Base-by-base conservation (phyloP, 1,139 yeast species). In the Petasospora fabianii region DNA sequence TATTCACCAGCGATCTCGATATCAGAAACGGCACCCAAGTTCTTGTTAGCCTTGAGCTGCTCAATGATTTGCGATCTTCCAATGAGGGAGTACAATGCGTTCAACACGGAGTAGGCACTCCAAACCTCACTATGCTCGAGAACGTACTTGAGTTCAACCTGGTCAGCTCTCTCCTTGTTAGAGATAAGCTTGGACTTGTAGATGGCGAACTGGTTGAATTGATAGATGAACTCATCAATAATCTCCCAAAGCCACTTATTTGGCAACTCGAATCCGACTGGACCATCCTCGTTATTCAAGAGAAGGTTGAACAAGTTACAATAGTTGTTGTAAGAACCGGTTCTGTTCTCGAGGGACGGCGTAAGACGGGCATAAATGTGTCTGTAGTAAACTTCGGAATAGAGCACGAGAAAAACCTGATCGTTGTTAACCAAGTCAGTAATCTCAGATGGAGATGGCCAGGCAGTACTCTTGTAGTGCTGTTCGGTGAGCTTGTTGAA, bases 201-300 rank as follows among this genome's bases (percentile, higher is more conserved):
- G 38, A 64, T 55, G 39, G 71, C 61, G 46, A 68, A 70, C 47
- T 64, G 59, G 52, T 69, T 69, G 60, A 66, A 71, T 54, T 71
- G 76, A 51, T 71, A 71, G 49, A 71, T 69, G 54, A 71, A 71
- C 55, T 71, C 76, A 45, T 71, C 76, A 47, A 71, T 62, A 44
- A 71, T 68, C 41, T 71, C 75, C 75, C 75, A 71, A 24, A 68
- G 60, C 75, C 75, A 71, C 50, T 66, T 61, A 44, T 60, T 62
- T 35, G 76, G 75, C 34, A 71, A 53, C 50, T 70, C 75, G 38
- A 68, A 59, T 34, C 64, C 64, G 16, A 62, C 66, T 22, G 73
- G 71, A 18, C 64, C 64, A 19, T 62, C 66, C 39, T 64, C 66
- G 30, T 63, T 58, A 56, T 68, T 69, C 47, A 71, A 59, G 38